Percentiles rank a stretch among this genome's conserved stretches.
Conservation (phyloP, 306 rosid genomes). For the Vicia sativa region DNA sequence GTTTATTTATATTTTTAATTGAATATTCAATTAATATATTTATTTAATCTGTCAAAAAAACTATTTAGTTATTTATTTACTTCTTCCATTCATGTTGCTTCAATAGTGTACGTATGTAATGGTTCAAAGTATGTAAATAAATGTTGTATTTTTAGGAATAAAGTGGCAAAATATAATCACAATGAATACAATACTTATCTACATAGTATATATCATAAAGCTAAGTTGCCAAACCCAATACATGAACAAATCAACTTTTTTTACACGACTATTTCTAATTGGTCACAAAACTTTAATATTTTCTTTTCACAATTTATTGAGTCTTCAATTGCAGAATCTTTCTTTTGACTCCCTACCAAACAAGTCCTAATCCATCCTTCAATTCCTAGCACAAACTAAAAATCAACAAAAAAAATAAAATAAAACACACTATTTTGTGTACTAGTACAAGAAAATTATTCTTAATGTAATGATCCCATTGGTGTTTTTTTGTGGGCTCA, state of each 20-base stretch:
- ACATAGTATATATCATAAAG: conserved; percentile 39
- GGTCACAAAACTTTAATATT: conserved; percentile 28
- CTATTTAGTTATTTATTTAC: too few relatives aligned
- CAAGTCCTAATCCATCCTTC: conserved; percentile 23
- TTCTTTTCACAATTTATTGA: conserved; percentile 29
- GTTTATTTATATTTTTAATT: neutral
- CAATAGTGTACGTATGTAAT: neutral
- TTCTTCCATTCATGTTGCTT: neutral
- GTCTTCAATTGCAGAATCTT: conserved; percentile 39
- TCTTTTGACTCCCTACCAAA: conserved; percentile 36
- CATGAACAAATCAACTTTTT: conserved; percentile 39
- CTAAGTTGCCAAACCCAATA: conserved; percentile 43
- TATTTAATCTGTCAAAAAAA: neutral
- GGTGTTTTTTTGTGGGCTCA: conserved; percentile 28
- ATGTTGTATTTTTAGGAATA: too few relatives aligned
- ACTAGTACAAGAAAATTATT: neutral
- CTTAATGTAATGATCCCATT: conserved; percentile 35
- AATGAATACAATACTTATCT: conserved; percentile 43
- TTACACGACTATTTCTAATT: conserved; percentile 39
- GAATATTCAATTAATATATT: neutral
- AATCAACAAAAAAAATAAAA: neutral
- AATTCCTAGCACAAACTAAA: conserved; percentile 28
- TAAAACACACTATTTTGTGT: conserved; percentile 13
- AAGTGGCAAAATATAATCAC: conserved; percentile 20
- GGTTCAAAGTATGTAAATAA: conserved; percentile 18